Conservation (phyloP, 2,329 filamentous ascomycete genomes). For the Coniochaeta sp. region DNA sequence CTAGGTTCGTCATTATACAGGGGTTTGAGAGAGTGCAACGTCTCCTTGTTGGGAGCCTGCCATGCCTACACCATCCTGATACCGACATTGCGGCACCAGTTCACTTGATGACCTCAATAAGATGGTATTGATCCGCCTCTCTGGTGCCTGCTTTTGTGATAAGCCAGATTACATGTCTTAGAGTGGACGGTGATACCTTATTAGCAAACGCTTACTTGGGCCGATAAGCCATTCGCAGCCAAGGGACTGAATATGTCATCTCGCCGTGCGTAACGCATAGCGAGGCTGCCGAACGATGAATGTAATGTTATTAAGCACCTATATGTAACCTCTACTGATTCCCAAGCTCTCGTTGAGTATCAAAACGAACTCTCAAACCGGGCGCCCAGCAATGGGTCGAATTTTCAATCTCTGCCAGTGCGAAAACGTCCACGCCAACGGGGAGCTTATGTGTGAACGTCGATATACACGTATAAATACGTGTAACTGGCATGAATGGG, state of each 20-base stretch:
- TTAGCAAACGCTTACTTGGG: neutral
- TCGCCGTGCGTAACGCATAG: neutral
- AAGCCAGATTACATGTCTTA: neutral
- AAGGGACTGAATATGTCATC: too few relatives aligned
- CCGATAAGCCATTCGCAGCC: neutral
- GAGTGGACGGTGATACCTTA: neutral
- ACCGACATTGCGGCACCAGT: neutral
- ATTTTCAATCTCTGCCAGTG: conserved; percentile 43
- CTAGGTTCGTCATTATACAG: too few relatives aligned
- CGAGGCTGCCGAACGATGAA: neutral
- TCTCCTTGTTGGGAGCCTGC: neutral
- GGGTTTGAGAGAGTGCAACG: too few relatives aligned
- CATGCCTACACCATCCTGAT: neutral
- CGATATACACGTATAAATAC: conserved; percentile 28
- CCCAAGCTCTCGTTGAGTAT: conserved; percentile 43
- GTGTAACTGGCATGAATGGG: neutral
- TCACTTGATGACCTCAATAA: neutral
- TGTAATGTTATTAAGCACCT: neutral
- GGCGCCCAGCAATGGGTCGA: conserved; percentile 50
- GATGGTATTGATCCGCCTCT: neutral
- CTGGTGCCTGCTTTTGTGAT: neutral
- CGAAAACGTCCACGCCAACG: conserved; percentile 47
- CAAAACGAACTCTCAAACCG: conserved; percentile 49
- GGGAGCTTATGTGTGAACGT: conserved; percentile 35
- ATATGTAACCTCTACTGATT: conserved; percentile 54